Conservation (phyloP, 73 alveolate genomes). For the Tetrahymena borealis region DNA sequence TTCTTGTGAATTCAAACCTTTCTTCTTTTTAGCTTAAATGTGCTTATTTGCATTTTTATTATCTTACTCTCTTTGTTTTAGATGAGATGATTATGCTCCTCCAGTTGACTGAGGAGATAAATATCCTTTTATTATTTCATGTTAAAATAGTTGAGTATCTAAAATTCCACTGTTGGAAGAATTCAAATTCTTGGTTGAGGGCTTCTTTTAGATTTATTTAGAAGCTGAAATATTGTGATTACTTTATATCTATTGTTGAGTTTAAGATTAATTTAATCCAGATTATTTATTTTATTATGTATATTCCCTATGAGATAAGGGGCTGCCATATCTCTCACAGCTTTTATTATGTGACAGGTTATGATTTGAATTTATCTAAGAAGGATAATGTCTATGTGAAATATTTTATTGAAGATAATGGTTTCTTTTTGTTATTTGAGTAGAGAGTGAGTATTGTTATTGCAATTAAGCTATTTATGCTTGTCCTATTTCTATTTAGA, state of each 20-base stretch:
- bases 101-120: background rate
- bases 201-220: background rate
- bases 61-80: background rate
- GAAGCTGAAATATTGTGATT: no score
- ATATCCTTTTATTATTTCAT: background rate
- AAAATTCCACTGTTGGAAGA: background rate
- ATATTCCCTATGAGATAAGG: background rate
- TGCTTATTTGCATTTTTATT: background rate
- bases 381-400: background rate
- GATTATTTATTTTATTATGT: background rate
- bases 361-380: background rate
- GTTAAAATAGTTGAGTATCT: background rate
- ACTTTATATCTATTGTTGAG: background rate
- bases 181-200: background rate
- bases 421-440: background rate
- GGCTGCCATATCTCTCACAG: background rate
- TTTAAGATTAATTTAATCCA: background rate
- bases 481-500: background rate
- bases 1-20: background rate
- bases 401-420: background rate
- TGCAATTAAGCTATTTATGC: background rate
- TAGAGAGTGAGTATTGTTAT: background rate
- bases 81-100: background rate
- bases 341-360: background rate
- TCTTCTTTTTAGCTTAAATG: background rate